Conservation (phyloP, 345 rosid genomes). For the Lepidium aucheri region DNA sequence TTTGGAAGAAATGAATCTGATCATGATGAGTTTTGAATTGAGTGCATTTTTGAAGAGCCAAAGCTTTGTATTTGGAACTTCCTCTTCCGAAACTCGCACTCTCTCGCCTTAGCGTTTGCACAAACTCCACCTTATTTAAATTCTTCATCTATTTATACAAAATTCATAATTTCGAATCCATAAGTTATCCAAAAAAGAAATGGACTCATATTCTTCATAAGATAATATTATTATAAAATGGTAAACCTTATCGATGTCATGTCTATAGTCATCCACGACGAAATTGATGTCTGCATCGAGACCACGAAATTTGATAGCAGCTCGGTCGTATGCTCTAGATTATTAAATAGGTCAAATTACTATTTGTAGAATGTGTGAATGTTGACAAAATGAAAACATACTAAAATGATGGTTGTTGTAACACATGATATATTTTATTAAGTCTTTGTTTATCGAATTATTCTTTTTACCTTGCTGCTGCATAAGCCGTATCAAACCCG, state of each 20-base stretch:
- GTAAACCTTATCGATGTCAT: conserved; percentile 69
- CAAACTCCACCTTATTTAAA: conserved; percentile 79
- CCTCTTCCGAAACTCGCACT: conserved; percentile 94
- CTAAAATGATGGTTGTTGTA: neutral
- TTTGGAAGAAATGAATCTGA: conserved; percentile 24
- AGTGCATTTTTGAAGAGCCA: conserved; percentile 63
- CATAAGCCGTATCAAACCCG: conserved; percentile 94
- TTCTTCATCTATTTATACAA: conserved; percentile 55
- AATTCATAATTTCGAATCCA: neutral
- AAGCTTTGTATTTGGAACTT: conserved; percentile 85
- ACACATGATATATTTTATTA: neutral
- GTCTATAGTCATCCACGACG: conserved; percentile 67
- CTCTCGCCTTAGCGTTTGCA: conserved; percentile 88
- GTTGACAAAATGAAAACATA: conserved; percentile 3
- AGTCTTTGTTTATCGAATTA: neutral
- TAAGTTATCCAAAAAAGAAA: neutral
- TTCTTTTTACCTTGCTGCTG: conserved; percentile 71
- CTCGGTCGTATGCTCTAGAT: conserved; percentile 92
- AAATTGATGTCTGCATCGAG: conserved; percentile 91
- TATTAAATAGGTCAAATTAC: neutral
- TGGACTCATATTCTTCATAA: neutral
- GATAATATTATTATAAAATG: neutral
- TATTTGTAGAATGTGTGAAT: conserved; percentile 32
- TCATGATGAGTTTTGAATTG: conserved; percentile 25
- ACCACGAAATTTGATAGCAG: conserved; percentile 94